Evolutionary conservation across 2,329 filamentous ascomycete species (phyloP).

Genomic region (Furcasterigmium sp.): DNA sequence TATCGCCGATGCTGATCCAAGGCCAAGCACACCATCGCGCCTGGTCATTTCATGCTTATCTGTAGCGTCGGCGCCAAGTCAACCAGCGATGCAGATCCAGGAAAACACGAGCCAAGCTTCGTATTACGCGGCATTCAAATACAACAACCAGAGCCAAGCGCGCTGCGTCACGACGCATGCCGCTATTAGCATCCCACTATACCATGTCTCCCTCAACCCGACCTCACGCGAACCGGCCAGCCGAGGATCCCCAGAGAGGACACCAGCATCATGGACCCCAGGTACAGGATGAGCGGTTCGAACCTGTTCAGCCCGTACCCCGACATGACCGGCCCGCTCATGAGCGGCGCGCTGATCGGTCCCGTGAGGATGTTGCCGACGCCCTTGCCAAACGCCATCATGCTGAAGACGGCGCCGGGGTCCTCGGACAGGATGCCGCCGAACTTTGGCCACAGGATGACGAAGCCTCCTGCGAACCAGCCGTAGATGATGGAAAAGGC

Average conservation of each 20-base stretch:
- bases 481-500: slow-evolving; percentile 50
- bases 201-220: no score
- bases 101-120: no score
- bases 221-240: slow-evolving; percentile 6
- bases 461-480: slow-evolving; percentile 44
- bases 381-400: slow-evolving; percentile 23
- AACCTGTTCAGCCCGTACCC: slow-evolving; percentile 9
- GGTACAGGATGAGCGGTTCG: slow-evolving; percentile 7
- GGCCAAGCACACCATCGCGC: no score
- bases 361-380: slow-evolving; percentile 20
- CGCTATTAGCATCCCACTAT: no score
- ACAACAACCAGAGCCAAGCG: no score
- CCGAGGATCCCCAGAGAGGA: slow-evolving; percentile 7
- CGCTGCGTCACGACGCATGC: no score
- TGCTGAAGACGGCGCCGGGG: slow-evolving; percentile 16
- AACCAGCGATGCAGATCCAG: no score
- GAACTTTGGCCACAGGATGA: slow-evolving; percentile 19
- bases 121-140: no score
- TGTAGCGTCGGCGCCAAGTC: no score
- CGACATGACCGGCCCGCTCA: slow-evolving; percentile 8
- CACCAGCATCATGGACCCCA: slow-evolving; percentile 9
- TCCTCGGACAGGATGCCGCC: slow-evolving; percentile 19
- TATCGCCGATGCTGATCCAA: no score
- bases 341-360: slow-evolving; percentile 15
- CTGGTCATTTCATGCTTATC: no score